Conservation (phyloP, 306 rosid genomes). For the Arachis stenosperma region DNA sequence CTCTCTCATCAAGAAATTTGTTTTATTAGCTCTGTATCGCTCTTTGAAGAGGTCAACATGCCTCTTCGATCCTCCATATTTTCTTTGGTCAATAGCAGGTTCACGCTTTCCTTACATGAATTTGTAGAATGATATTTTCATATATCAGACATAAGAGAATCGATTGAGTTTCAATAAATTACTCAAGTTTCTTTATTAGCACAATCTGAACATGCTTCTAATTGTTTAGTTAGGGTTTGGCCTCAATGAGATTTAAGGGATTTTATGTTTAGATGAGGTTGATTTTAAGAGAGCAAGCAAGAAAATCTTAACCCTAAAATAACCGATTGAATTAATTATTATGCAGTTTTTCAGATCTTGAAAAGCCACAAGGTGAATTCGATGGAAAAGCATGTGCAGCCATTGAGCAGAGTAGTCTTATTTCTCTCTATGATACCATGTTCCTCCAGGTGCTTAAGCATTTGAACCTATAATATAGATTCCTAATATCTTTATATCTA, state of each 20-base stretch:
- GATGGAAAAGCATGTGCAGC: no score
- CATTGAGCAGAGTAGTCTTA: no score
- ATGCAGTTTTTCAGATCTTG: slow-evolving; percentile 86
- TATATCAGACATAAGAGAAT: neutral
- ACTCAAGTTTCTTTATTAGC: neutral
- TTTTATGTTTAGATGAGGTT: no score
- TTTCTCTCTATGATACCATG: no score
- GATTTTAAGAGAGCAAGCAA: slow-evolving; percentile 1
- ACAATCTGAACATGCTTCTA: neutral
- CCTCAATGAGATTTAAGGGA: neutral
- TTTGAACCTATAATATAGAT: slow-evolving; percentile 3
- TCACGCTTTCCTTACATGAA: neutral
- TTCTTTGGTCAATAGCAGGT: no score
- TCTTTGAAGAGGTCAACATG: no score
- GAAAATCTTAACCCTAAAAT: slow-evolving; percentile 10
- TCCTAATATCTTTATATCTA: no score
- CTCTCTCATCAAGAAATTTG: no score
- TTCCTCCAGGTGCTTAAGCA: slow-evolving; percentile 57
- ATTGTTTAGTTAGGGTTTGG: neutral
- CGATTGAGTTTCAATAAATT: neutral
- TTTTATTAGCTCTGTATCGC: no score
- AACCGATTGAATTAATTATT: slow-evolving; percentile 14
- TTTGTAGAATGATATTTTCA: slow-evolving; percentile 8
- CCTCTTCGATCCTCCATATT: no score
- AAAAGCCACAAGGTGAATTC: slow-evolving; percentile 63